Evolutionary conservation across 2,329 filamentous ascomycete species (phyloP).

Genomic region (Aureobasidium melanogenum): DNA sequence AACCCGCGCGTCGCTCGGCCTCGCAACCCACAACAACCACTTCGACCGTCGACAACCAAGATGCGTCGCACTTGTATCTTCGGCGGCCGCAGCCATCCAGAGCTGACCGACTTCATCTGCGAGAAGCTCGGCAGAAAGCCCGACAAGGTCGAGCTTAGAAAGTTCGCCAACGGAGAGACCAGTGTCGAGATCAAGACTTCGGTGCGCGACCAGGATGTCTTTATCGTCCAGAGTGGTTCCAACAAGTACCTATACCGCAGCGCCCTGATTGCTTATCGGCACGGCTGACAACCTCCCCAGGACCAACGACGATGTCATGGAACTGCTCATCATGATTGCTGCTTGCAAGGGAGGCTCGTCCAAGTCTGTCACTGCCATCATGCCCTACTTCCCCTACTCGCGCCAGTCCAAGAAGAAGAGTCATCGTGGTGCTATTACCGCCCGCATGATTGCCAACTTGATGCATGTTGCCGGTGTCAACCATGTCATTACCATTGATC

Average conservation of each 20-base stretch:
- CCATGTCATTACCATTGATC: constrained; percentile 94
- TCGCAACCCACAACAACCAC: neutral
- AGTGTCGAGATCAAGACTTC: constrained; percentile 58
- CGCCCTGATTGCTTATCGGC: constrained; percentile 10
- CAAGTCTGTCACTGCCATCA: constrained; percentile 90
- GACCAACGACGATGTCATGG: constrained; percentile 99
- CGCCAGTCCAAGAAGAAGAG: constrained; percentile 99
- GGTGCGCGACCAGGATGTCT: constrained; percentile 96
- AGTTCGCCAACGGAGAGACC: constrained; percentile 63
- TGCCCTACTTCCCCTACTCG: constrained; percentile 97
- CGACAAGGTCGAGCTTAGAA: constrained; percentile 52
- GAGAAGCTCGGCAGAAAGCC: constrained; percentile 54
- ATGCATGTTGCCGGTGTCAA: constrained; percentile 89
- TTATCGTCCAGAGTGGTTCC: constrained; percentile 96
- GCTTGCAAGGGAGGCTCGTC: constrained; percentile 97
- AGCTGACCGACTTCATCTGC: constrained; percentile 56
- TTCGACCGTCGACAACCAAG: constrained; percentile 21
- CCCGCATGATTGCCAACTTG: constrained; percentile 92
- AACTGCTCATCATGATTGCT: constrained; percentile 97
- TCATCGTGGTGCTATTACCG: constrained; percentile 90
- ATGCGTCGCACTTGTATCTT: constrained; percentile 63
- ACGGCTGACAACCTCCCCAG: constrained; percentile 28
- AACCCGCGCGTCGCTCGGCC: neutral
- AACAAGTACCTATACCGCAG: constrained; percentile 48
- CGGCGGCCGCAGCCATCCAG: constrained; percentile 56